phyloP scores from a whole-genome alignment of 495 filamentous ascomycete species.

The Lentithecium fluviatile region DNA sequence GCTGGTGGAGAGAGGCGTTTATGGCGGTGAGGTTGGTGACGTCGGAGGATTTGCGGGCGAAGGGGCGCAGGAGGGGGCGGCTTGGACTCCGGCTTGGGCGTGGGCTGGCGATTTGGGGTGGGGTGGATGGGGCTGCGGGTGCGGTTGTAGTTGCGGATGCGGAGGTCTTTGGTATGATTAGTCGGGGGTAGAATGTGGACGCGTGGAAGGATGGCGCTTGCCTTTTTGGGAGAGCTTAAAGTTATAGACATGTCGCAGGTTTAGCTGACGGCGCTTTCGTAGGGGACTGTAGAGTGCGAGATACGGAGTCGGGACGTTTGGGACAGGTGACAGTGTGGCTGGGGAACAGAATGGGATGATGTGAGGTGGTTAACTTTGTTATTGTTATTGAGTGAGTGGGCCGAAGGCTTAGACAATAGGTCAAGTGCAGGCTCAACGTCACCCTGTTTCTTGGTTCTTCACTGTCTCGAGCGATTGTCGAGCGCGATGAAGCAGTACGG shows the following conservation, averaged over 20 bases:
- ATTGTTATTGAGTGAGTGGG: too few relatives aligned
- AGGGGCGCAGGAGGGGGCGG: too few relatives aligned
- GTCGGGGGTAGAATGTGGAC: too few relatives aligned
- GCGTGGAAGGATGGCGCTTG: not conserved
- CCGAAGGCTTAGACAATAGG: too few relatives aligned
- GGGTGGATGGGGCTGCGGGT: not conserved
- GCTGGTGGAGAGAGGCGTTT: not conserved
- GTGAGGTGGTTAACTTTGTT: too few relatives aligned
- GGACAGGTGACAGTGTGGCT: not conserved
- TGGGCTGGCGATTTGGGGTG: not conserved
- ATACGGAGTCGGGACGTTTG: not conserved
- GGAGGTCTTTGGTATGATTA: not conserved
- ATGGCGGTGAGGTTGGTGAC: too few relatives aligned
- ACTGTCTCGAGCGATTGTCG: too few relatives aligned
- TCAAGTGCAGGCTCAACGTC: too few relatives aligned
- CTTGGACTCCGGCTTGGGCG: not conserved
- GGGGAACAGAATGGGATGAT: too few relatives aligned
- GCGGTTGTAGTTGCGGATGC: not conserved
- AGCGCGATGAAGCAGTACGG: too few relatives aligned
- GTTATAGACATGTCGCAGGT: not conserved
- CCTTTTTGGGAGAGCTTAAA: conserved; percentile 7
- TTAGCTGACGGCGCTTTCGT: not conserved
- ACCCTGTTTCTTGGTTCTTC: too few relatives aligned
- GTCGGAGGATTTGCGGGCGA: too few relatives aligned
- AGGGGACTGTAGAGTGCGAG: not conserved